Evolutionary conservation across 495 filamentous ascomycete species (phyloP).

Genomic region (Amphirosellinia nigrospora): DNA sequence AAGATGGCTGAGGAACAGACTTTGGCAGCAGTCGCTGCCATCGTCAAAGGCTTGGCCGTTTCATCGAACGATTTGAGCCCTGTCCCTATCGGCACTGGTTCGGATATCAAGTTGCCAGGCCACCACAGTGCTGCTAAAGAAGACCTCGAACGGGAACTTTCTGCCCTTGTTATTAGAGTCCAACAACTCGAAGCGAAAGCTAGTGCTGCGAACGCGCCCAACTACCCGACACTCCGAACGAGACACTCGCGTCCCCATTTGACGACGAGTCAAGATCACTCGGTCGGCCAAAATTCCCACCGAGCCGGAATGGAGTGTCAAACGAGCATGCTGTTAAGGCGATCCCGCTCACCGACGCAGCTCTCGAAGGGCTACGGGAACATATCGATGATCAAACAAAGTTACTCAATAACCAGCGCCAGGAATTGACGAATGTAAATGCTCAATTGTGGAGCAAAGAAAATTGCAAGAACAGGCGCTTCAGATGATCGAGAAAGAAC

Average conservation of each 20-base stretch:
- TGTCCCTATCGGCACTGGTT: constrained; percentile 42
- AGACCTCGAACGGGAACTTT: constrained; percentile 72
- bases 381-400: constrained; percentile 82
- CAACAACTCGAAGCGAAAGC: constrained; percentile 72
- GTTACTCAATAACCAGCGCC: constrained; percentile 74
- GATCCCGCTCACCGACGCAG: constrained; percentile 65
- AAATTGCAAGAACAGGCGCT: constrained; percentile 66
- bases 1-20: constrained; percentile 66
- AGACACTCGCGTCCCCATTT: constrained; percentile 60
- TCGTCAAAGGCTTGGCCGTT: constrained; percentile 68
- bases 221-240: constrained; percentile 68
- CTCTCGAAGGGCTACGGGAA: constrained; percentile 72
- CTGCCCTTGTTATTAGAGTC: constrained; percentile 69
- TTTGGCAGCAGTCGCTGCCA: constrained; percentile 65
- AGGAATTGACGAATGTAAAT: constrained; percentile 72
- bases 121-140: constrained; percentile 65
- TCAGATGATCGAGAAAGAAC: constrained; percentile 58
- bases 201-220: constrained; percentile 58
- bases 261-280: constrained; percentile 46
- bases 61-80: constrained; percentile 42
- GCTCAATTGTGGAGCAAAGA: constrained; percentile 72
- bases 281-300: constrained; percentile 33
- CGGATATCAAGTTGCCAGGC: constrained; percentile 68
- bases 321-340: constrained; percentile 38
- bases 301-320: constrained; percentile 40